Conservation (phyloP, 2,329 filamentous ascomycete genomes). For the Alternaria hordeiaustralica region DNA sequence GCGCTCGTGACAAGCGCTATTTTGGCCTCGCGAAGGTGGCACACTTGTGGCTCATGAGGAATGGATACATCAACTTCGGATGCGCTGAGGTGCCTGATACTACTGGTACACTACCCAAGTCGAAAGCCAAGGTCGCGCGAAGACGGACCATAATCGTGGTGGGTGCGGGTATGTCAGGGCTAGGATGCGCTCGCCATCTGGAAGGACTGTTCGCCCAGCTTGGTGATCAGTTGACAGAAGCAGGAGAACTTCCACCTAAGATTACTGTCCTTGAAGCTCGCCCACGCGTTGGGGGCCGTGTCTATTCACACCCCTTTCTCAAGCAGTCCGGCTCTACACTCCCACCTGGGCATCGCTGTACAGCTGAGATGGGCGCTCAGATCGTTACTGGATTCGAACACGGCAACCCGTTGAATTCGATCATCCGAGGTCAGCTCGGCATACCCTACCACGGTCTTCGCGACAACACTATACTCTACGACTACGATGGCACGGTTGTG, state of each 20-base stretch:
- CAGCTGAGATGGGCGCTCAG: conserved; percentile 96
- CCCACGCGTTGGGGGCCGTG: conserved; percentile 84
- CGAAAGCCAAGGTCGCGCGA: conserved; percentile 54
- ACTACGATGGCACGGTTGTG: conserved; percentile 78
- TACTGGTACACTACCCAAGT: conserved; percentile 41
- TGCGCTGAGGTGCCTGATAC: conserved; percentile 75
- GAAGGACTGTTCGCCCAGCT: conserved; percentile 86
- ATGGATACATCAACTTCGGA: conserved; percentile 96
- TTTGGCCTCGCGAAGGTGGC: conserved; percentile 88
- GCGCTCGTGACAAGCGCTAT: conserved; percentile 85
- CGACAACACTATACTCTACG: conserved; percentile 85
- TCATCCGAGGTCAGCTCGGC: conserved; percentile 88
- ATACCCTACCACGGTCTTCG: conserved; percentile 84
- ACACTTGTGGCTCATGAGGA: conserved; percentile 88
- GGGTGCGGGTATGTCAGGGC: conserved; percentile 90
- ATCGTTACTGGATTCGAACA: conserved; percentile 97
- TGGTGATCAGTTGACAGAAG: conserved; percentile 68
- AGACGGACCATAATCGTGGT: conserved; percentile 83
- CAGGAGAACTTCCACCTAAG: conserved; percentile 72
- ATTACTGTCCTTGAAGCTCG: conserved; percentile 87
- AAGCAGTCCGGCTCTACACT: conserved; percentile 63
- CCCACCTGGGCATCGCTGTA: conserved; percentile 67
- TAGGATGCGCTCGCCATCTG: conserved; percentile 90
- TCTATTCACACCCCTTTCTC: conserved; percentile 80
- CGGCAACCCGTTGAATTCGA: conserved; percentile 90